These are phyloP conservation scores for Phialocephala subalpina DNA, from an alignment of 2,329 filamentous ascomycete species.

Conservation along the genomic window DNA sequence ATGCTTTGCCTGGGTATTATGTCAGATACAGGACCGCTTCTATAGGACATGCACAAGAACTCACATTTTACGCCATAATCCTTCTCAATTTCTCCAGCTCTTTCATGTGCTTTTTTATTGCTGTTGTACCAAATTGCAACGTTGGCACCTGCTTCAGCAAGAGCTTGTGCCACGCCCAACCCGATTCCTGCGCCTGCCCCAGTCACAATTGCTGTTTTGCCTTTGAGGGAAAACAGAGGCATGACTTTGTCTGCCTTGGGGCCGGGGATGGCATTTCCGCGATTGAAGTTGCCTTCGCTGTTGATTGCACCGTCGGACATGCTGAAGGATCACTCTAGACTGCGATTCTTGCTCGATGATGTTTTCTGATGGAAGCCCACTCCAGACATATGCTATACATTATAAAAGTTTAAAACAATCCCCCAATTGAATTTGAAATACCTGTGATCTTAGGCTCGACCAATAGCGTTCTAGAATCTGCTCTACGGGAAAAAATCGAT, in stretches of 20 bases:
- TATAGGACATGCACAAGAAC: conserved; percentile 40
- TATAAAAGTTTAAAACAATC: too few relatives aligned
- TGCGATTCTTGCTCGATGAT: too few relatives aligned
- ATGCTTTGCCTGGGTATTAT: conserved; percentile 61
- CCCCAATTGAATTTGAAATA: too few relatives aligned
- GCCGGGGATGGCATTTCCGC: conserved; percentile 61
- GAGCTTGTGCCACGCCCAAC: conserved; percentile 52
- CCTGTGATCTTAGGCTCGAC: too few relatives aligned
- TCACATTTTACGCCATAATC: conserved; percentile 73
- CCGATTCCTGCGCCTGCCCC: conserved; percentile 55
- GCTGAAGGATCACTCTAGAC: too few relatives aligned
- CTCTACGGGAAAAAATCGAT: too few relatives aligned
- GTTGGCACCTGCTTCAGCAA: conserved; percentile 54
- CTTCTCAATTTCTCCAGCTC: conserved; percentile 69
- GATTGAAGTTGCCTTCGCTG: conserved; percentile 60
- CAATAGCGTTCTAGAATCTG: too few relatives aligned
- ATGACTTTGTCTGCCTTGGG: conserved; percentile 59
- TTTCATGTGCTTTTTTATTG: conserved; percentile 69
- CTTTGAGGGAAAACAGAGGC: conserved; percentile 66
- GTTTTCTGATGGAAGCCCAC: too few relatives aligned
- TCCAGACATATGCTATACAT: too few relatives aligned
- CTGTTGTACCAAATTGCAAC: conserved; percentile 65
- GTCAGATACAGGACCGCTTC: conserved; percentile 24
- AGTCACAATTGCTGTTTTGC: conserved; percentile 62
- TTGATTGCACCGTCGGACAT: too few relatives aligned